A percentile compares a stretch with the other conserved stretches of the same genome.
Conservation (phyloP, 2,329 filamentous ascomycete genomes). For the Drechslerella coelobrocha region DNA sequence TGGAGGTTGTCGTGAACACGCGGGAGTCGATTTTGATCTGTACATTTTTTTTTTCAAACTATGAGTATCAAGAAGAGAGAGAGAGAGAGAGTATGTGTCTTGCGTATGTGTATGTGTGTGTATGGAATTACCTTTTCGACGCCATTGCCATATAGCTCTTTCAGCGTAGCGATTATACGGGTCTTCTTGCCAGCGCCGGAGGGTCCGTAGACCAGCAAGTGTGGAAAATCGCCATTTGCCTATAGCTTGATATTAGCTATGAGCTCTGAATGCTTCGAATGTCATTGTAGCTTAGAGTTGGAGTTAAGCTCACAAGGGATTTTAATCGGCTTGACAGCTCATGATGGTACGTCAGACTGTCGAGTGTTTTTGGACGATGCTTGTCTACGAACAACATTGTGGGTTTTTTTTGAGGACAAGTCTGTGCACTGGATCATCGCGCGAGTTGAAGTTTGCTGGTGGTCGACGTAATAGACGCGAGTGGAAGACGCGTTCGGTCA, state of each 20-base stretch:
- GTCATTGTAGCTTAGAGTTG: conserved; percentile 47
- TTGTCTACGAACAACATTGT: conserved; percentile 72
- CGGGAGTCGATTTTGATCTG: conserved; percentile 96
- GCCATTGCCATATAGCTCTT: conserved; percentile 91
- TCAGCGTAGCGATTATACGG: conserved; percentile 89
- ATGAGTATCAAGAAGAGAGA: too few relatives aligned
- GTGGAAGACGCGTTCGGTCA: conserved; percentile 48
- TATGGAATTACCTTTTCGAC: conserved; percentile 74
- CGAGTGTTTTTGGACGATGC: conserved; percentile 75
- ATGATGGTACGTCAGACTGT: conserved; percentile 74
- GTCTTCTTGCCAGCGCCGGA: conserved; percentile 98
- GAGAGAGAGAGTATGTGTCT: not conserved
- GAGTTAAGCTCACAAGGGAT: conserved; percentile 69
- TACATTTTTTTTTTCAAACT: too few relatives aligned
- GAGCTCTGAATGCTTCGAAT: conserved; percentile 29
- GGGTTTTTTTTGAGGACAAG: too few relatives aligned
- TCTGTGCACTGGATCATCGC: too few relatives aligned
- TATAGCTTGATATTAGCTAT: conserved; percentile 58
- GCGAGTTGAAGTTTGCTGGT: not conserved
- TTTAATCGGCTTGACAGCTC: conserved; percentile 86
- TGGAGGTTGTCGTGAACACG: conserved; percentile 92
- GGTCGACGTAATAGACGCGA: conserved; percentile 1
- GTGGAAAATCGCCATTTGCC: conserved; percentile 97
- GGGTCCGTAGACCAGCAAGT: conserved; percentile 94
- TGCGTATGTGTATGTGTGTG: not conserved